Evolutionary conservation across 345 rosid species (phyloP).

Genomic region (Limnanthes douglasii): DNA sequence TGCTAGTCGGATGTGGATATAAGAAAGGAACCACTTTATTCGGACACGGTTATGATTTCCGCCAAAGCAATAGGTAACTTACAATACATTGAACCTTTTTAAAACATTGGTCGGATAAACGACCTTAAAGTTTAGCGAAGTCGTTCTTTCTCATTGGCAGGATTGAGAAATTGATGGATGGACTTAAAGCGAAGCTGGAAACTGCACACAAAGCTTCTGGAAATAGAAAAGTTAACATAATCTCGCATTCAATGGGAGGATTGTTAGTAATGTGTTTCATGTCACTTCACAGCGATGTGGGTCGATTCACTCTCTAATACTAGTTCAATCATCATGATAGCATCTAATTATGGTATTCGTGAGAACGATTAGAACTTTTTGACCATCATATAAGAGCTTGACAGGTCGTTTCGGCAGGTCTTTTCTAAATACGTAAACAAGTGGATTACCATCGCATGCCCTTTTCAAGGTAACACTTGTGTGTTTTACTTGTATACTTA

Average conservation of each 20-base stretch:
- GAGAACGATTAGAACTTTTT: neutral
- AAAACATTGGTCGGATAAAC: too few species aligned
- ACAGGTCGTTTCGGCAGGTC: conserved; percentile 29
- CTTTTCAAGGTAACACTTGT: conserved; percentile 61
- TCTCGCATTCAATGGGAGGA: conserved; percentile 95
- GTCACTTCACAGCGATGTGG: conserved; percentile 55
- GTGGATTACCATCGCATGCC: conserved; percentile 84
- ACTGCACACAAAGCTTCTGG: conserved; percentile 63
- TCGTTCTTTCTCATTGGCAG: conserved; percentile 30
- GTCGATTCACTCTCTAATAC: conserved; percentile 7
- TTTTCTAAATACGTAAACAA: conserved; percentile 62
- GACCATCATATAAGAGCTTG: too few species aligned
- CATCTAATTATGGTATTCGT: too few species aligned
- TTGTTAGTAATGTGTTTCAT: conserved; percentile 57
- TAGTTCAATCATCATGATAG: conserved; percentile 5
- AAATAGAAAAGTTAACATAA: conserved; percentile 51
- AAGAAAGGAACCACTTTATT: conserved; percentile 72
- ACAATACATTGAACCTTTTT: too few species aligned
- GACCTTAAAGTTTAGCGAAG: too few species aligned
- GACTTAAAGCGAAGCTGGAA: conserved; percentile 54
- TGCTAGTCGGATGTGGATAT: conserved; percentile 60
- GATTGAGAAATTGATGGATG: conserved; percentile 42
- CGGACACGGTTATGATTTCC: conserved; percentile 86
- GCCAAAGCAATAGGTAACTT: conserved; percentile 74
- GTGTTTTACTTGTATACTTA: too few species aligned